These are phyloP conservation scores for Fermentozyma sake DNA, from an alignment of 1,139 yeast species.

Conservation along the genomic window DNA sequence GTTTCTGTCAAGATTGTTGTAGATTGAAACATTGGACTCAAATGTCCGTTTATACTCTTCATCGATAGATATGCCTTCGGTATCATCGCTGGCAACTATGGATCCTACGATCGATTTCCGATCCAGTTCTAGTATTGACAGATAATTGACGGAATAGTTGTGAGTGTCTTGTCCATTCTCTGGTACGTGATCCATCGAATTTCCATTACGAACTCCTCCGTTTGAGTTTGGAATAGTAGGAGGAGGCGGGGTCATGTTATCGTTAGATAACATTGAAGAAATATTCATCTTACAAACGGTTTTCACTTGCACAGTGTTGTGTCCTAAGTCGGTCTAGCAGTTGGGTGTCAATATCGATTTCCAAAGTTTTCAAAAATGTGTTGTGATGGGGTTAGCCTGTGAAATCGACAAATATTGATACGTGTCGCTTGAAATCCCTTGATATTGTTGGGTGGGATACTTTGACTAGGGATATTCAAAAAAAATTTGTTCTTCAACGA, in stretches of 20 bases:
- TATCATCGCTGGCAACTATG: constrained; percentile 2
- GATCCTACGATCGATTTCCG: constrained; percentile 3
- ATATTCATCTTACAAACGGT: no score
- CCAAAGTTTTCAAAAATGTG: no score
- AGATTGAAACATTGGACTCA: constrained; percentile 22
- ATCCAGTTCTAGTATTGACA: background rate
- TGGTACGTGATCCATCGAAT: background rate
- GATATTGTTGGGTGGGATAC: no score
- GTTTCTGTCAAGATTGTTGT: constrained; percentile 27
- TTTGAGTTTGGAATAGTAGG: constrained; percentile 1
- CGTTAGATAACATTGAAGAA: constrained; percentile 38
- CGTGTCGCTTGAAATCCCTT: no score
- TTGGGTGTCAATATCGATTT: background rate
- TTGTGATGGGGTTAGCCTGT: constrained; percentile 1
- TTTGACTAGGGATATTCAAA: no score
- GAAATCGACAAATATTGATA: no score
- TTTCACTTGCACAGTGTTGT: constrained; percentile 2
- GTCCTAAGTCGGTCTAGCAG: background rate
- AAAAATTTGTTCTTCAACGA: no score
- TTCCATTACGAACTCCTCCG: constrained; percentile 1
- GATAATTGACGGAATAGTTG: no score
- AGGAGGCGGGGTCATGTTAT: constrained; percentile 12
- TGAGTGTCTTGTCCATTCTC: no score
- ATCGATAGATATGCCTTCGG: constrained; percentile 4
- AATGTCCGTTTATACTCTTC: constrained; percentile 14